A percentile compares a stretch with the other conserved stretches of the same genome.
Evolutionary conservation across 164 flowering plant species (phyloP).

Genomic region (Dillenia suffruticosa): DNA sequence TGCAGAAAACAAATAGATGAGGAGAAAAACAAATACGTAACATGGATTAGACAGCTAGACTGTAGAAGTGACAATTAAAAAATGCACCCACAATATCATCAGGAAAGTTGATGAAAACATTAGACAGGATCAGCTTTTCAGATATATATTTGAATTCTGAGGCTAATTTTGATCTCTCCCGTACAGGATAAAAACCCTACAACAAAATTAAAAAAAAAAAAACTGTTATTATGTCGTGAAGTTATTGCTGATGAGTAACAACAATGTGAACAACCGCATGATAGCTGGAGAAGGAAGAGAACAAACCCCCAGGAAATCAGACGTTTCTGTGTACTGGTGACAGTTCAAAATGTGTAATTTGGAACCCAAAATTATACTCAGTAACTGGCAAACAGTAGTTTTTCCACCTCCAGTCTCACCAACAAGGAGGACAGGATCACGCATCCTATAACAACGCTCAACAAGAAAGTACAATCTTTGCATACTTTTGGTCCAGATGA

Average conservation of each 20-base stretch:
- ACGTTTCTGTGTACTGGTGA: constrained; percentile 92
- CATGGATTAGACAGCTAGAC: background rate
- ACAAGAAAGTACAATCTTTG: constrained; percentile 74
- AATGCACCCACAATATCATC: constrained; percentile 37
- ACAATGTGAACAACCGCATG: background rate
- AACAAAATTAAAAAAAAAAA: background rate
- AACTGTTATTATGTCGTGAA: background rate
- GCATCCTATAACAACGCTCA: constrained; percentile 67
- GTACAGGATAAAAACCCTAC: constrained; percentile 86
- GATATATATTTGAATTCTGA: constrained; percentile 40
- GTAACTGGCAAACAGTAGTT: constrained; percentile 86
- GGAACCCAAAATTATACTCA: constrained; percentile 45
- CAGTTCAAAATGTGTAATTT: constrained; percentile 83
- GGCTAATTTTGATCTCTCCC: constrained; percentile 65
- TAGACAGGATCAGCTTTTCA: constrained; percentile 41
- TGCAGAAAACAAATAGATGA: constrained; percentile 24
- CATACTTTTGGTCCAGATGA: constrained; percentile 76
- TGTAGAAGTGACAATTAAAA: background rate
- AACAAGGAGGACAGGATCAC: constrained; percentile 96
- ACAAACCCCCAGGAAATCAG: constrained; percentile 95
- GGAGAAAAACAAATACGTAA: background rate
- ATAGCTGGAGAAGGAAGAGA: background rate
- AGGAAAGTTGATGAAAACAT: constrained; percentile 35
- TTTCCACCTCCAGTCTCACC: constrained; percentile 99
- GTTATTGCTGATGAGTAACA: background rate